Base-by-base conservation (phyloP, 2,329 filamentous ascomycete species). In the Clarireedia monteithiana region DNA sequence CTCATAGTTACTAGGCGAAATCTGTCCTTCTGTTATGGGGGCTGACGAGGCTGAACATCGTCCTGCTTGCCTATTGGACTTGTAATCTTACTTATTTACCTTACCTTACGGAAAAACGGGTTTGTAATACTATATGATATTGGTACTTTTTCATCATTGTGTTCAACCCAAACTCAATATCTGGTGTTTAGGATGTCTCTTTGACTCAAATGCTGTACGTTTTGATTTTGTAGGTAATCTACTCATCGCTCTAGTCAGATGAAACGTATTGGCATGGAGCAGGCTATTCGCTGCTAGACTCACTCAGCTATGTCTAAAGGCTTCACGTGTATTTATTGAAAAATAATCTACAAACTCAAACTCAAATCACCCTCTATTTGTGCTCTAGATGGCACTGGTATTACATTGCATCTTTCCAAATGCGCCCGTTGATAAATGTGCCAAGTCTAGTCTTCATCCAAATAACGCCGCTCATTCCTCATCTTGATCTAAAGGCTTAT, bases 401-500 rank as follows among this genome's bases (percentile, higher is more conserved):
- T 56, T 49, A 56, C 56, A 56, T 48, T 34, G 26, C 24, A 55
- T 10, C 38, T 45, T 50, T 39, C 55, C 17, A 57, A 39, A 30
- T 40, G 55, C 59, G 61, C 61, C 60, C 58, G 60, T 59, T 56
- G 51, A 45, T 57, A 49, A 55, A 44, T n/a, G 36, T 40, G 15
- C 48, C 44, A 15, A 47, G 30, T 56, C 54, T 52, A 52, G 24
- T 51, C 15, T 40, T 27, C 42, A 51, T 15, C n/a, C 6, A 27
- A 6, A 53, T 44, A 47, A 42, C 44, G 30, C 20, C 36, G 24
- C 42, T 53, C 40, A 54, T 50, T 73, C 71, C 48, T 76, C 75
- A n/a, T 73, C 72, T 60, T 77, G 75, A 48, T 72, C 74, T 57
- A 78, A 61, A 49, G 63, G 59, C 50, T 66, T 70, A 50, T 70